phyloP scores from a whole-genome alignment of 192 early-diverging fungal species.

The Coemansia biformis region DNA sequence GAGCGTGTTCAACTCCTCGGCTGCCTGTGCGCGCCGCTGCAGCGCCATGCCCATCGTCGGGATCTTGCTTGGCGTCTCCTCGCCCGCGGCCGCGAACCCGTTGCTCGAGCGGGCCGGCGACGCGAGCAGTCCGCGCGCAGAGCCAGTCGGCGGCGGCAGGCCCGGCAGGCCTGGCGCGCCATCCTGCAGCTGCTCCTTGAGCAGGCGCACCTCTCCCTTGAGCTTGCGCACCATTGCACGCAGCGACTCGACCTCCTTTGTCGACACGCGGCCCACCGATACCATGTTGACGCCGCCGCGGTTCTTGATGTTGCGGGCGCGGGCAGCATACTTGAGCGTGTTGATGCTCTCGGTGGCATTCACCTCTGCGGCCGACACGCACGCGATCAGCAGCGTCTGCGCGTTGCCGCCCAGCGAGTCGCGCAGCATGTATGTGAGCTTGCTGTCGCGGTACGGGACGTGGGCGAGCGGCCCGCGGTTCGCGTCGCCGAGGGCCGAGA shows the following conservation, averaged over 20 bases:
- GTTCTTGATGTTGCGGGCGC: constrained; percentile 95
- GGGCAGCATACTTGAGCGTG: constrained; percentile 93
- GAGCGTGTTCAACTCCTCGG: constrained; percentile 17
- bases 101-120: neutral
- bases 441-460: constrained; percentile 95
- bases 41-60: constrained; percentile 20
- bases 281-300: constrained; percentile 66
- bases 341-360: constrained; percentile 89
- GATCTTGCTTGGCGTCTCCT: constrained; percentile 18
- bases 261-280: constrained; percentile 54
- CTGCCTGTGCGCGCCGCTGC: constrained; percentile 24
- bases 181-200: constrained; percentile 21
- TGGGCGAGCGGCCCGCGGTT: constrained; percentile 55
- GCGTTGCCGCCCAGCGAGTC: constrained; percentile 94
- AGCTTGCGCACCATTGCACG: constrained; percentile 60
- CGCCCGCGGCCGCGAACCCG: neutral
- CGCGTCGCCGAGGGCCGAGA: constrained; percentile 89
- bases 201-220: constrained; percentile 51
- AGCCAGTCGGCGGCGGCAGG: too few species aligned
- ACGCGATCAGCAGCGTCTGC: constrained; percentile 92
- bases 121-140: neutral
- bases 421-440: constrained; percentile 93
- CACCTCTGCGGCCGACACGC: constrained; percentile 79
- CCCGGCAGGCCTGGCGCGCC: too few species aligned
- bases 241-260: constrained; percentile 64